These are phyloP conservation scores for Colletotrichum lindemuthianum DNA, from an alignment of 2,329 filamentous ascomycete genomes.

Conservation along the genomic window DNA sequence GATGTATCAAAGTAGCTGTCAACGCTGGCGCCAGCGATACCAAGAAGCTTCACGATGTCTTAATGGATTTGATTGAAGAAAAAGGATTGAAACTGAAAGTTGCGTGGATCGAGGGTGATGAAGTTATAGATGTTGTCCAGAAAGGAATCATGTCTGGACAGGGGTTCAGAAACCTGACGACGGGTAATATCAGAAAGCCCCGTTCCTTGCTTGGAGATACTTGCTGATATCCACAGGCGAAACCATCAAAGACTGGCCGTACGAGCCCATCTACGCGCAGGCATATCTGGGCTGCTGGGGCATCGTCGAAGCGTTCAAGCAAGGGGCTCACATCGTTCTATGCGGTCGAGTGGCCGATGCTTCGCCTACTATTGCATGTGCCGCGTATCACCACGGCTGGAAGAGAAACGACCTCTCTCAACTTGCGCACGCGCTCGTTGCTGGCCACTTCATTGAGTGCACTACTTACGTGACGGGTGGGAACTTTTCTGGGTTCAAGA, in stretches of 20 bases:
- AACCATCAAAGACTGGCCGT: slow-evolving; percentile 33
- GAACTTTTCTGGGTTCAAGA: slow-evolving; percentile 61
- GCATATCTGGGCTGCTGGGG: slow-evolving; percentile 61
- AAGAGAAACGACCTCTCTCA: slow-evolving; percentile 52
- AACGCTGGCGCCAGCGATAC: slow-evolving; percentile 54
- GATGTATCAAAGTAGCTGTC: slow-evolving; percentile 49
- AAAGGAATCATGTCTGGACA: slow-evolving; percentile 21
- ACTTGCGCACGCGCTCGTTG: slow-evolving; percentile 57
- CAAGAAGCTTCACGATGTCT: slow-evolving; percentile 43
- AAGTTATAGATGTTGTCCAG: slow-evolving; percentile 45
- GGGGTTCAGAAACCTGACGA: slow-evolving; percentile 26
- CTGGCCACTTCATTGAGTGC: slow-evolving; percentile 62
- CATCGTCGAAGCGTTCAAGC: slow-evolving; percentile 53
- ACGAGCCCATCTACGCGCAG: slow-evolving; percentile 46
- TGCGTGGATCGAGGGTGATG: slow-evolving; percentile 51
- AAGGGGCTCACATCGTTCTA: slow-evolving; percentile 54
- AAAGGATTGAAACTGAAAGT: slow-evolving; percentile 45
- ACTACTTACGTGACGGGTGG: slow-evolving; percentile 61
- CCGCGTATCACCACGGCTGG: slow-evolving; percentile 64
- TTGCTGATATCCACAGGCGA: neutral
- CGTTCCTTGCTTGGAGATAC: neutral
- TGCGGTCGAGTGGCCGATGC: slow-evolving; percentile 57
- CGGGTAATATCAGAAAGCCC: neutral
- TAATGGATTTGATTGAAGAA: slow-evolving; percentile 43
- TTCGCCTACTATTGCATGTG: slow-evolving; percentile 60